Evolutionary conservation across 148 eudicot species (phyloP), one percentile per base, ranked within the genome.

Genomic region (Spergularia bocconei): DNA sequence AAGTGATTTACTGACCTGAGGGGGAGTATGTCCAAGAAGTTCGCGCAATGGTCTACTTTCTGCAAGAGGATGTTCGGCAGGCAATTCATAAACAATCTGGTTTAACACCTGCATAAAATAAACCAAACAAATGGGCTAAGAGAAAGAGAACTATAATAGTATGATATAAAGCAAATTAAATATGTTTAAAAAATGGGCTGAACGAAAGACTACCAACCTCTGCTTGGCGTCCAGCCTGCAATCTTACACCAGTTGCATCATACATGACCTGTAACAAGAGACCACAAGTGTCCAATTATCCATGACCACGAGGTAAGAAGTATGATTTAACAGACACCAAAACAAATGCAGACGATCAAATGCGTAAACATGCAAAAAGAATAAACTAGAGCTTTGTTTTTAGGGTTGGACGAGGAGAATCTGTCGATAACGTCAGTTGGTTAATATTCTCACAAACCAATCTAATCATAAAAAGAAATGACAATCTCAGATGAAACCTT

Each of bases 171-270:
- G 17, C 13, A 67, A 67, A 66, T 13, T 23, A 25, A 59, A 70
- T 25, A 64, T 3, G 20, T n/a, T 11, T 38, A 69, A 36, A 74
- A 36, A 11, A 29, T 72, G 14, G 51, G 63, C 44, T 53, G 71
- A 29, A 17, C 1, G 2, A 50, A 11, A 54, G 21, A 53, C 69
- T 48, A 33, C 53, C 61, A 52, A 96, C 99, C 97, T 92, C 98
- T 79, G 99, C 99, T 83, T 96, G 99, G 66, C 98, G 90, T 36
- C 99, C 99, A 74, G 99, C 99, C 25, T 96, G 99, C 80, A 92
- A 79, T 73, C 99, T 81, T 74, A 96, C 94, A 60, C 99, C 99
- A 81, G 88, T 85, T 71, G 99, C 99, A 79, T 96, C 99, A 86
- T 96, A 92, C 99, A 96, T 96, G 76, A 96, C 98, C 99, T 96